These are phyloP conservation scores for Athelia psychrophila DNA, from an alignment of 1,284 basidiomycete genomes.

Conservation along the genomic window DNA sequence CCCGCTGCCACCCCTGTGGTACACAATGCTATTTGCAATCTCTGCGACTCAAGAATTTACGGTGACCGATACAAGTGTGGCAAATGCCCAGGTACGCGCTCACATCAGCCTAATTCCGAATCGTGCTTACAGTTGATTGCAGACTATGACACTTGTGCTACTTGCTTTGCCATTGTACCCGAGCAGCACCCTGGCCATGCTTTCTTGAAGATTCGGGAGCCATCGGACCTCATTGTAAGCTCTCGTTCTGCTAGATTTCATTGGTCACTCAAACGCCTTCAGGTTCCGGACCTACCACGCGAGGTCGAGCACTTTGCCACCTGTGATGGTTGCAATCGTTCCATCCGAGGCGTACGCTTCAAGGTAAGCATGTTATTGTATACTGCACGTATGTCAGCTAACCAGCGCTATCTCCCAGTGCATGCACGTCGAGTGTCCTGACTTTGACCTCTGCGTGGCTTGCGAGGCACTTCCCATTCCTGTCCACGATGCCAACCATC, in stretches of 20 bases:
- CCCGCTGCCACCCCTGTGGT: constrained; percentile 24
- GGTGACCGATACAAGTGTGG: constrained; percentile 75
- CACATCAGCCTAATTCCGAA: neutral
- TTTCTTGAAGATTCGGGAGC: constrained; percentile 66
- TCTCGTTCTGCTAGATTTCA: neutral
- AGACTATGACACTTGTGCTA: constrained; percentile 73
- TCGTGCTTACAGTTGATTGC: neutral
- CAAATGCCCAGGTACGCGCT: constrained; percentile 47
- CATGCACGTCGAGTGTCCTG: constrained; percentile 76
- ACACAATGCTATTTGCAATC: constrained; percentile 67
- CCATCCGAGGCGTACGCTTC: constrained; percentile 64
- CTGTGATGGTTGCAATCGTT: constrained; percentile 55
- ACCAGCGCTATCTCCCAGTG: constrained; percentile 54
- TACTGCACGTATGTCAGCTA: constrained; percentile 3
- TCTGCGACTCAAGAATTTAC: constrained; percentile 69
- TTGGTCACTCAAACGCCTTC: constrained; percentile 3
- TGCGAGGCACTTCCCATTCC: constrained; percentile 83
- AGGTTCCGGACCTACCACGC: constrained; percentile 20
- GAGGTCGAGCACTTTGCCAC: constrained; percentile 41
- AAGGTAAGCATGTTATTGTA: constrained; percentile 44
- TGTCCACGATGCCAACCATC: constrained; percentile 73
- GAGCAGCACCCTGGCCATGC: constrained; percentile 78
- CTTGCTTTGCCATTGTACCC: constrained; percentile 67
- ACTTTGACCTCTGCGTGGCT: constrained; percentile 80
- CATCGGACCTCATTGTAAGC: constrained; percentile 57